Evolutionary conservation across 768 basidiomycete genomes (phyloP).

Genomic region (Mycena latifolia): DNA sequence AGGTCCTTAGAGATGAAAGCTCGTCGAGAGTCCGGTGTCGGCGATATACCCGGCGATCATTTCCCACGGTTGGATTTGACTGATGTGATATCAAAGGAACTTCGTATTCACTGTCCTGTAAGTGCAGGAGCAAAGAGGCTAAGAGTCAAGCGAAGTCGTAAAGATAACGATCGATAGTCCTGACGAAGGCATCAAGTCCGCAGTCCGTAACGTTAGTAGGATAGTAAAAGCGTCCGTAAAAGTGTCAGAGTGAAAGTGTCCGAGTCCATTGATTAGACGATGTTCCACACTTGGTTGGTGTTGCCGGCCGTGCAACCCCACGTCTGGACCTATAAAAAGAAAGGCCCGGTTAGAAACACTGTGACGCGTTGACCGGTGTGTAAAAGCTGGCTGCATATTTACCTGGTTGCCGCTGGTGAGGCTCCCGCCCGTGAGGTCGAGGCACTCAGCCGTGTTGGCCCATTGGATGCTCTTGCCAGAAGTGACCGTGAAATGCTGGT

Average conservation of each 20-base stretch:
- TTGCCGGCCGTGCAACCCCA: constrained; percentile 13
- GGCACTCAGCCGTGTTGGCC: constrained; percentile 35
- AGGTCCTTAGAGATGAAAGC: too few species aligned
- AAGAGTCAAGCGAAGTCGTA: too few species aligned
- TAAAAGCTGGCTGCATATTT: not conserved
- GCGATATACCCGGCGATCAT: too few species aligned
- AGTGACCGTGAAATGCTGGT: constrained; percentile 33
- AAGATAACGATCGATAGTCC: too few species aligned
- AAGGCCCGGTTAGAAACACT: not conserved
- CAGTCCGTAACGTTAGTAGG: not conserved
- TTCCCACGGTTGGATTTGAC: too few species aligned
- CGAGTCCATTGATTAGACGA: constrained; percentile 3
- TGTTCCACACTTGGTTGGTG: constrained; percentile 44
- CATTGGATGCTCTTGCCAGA: constrained; percentile 25
- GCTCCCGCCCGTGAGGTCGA: constrained; percentile 37
- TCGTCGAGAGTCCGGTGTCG: too few species aligned
- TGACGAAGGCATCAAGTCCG: too few species aligned
- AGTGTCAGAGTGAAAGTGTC: not conserved
- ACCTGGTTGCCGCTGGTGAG: constrained; percentile 34
- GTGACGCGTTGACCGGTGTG: not conserved
- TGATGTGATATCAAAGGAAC: too few species aligned
- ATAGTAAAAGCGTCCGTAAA: not conserved
- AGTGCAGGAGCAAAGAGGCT: too few species aligned
- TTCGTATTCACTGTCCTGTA: too few species aligned
- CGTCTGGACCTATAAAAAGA: constrained; percentile 14